Percentiles rank a stretch among this genome's conserved stretches.
phyloP scores from a whole-genome alignment of 768 basidiomycete species.

The Podaxis sp. region DNA sequence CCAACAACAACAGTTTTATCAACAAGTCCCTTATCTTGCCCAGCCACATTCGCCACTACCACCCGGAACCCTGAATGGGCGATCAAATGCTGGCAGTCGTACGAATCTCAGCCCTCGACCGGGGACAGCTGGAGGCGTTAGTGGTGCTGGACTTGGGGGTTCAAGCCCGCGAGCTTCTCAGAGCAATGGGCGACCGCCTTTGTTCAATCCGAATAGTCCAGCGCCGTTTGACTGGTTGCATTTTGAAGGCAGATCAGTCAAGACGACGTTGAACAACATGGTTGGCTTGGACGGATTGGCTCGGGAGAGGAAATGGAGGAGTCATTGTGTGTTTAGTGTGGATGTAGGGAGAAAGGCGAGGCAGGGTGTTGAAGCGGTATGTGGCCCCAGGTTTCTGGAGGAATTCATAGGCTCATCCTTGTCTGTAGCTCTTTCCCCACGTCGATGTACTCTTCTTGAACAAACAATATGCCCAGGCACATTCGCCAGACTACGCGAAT shows the following conservation, averaged over 20 bases:
- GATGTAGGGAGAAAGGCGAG: slow-evolving; percentile 73
- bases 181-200: slow-evolving; percentile 26
- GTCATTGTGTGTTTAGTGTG: slow-evolving; percentile 78
- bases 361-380: slow-evolving; percentile 78
- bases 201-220: slow-evolving; percentile 52
- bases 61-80: slow-evolving; percentile 19
- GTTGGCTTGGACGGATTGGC: slow-evolving; percentile 80
- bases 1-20: slow-evolving; percentile 27
- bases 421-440: slow-evolving; percentile 69
- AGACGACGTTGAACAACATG: slow-evolving; percentile 78
- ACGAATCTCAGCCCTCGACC: slow-evolving; percentile 10
- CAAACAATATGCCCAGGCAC: slow-evolving; percentile 66
- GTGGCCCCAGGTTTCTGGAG: slow-evolving; percentile 27
- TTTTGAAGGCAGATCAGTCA: slow-evolving; percentile 79
- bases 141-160: neutral
- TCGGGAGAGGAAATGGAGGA: slow-evolving; percentile 80
- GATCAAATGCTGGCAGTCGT: neutral
- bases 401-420: neutral
- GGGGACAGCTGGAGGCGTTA: neutral
- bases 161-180: slow-evolving; percentile 34
- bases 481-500: slow-evolving; percentile 55
- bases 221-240: slow-evolving; percentile 88
- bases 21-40: slow-evolving; percentile 34
- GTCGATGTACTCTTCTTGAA: slow-evolving; percentile 83
- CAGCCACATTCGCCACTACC: slow-evolving; percentile 33